Evolutionary conservation across 2,329 filamentous ascomycete species (phyloP).

Genomic region (Penicillium sp.): DNA sequence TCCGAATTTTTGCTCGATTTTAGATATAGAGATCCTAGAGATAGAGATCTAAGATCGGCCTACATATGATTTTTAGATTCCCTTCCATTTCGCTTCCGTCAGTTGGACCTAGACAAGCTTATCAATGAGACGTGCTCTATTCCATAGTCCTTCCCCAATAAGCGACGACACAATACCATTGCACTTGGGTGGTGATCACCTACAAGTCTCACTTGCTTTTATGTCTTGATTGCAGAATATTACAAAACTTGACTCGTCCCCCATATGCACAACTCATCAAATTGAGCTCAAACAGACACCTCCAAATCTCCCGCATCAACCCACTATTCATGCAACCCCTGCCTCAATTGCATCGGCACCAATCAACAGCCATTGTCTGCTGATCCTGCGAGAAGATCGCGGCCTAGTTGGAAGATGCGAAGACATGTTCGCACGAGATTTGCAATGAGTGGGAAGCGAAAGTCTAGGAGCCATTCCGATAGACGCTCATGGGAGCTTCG

Average conservation of each 20-base stretch:
- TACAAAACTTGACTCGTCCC: too few species aligned
- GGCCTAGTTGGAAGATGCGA: not conserved
- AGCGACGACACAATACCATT: not conserved
- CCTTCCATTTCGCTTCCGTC: not conserved
- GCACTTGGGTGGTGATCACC: not conserved
- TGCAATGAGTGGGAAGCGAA: not conserved
- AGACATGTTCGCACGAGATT: not conserved
- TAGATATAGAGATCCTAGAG: slow-evolving; percentile 3
- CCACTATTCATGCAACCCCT: slow-evolving; percentile 31
- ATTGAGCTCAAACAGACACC: not conserved
- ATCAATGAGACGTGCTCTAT: not conserved
- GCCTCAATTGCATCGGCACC: slow-evolving; percentile 24
- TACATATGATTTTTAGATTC: slow-evolving; percentile 14
- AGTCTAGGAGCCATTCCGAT: not conserved
- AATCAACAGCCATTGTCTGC: slow-evolving; percentile 15
- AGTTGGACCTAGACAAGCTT: not conserved
- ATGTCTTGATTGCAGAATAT: not conserved
- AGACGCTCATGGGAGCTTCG: not conserved
- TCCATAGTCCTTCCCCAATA: not conserved
- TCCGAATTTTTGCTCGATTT: slow-evolving; percentile 14
- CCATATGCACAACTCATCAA: not conserved
- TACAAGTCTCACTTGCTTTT: not conserved
- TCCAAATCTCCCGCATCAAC: slow-evolving; percentile 14
- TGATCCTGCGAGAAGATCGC: not conserved
- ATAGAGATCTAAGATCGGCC: slow-evolving; percentile 13